Conservation (phyloP, 805 yeast species). For the Candida wancherniae region DNA sequence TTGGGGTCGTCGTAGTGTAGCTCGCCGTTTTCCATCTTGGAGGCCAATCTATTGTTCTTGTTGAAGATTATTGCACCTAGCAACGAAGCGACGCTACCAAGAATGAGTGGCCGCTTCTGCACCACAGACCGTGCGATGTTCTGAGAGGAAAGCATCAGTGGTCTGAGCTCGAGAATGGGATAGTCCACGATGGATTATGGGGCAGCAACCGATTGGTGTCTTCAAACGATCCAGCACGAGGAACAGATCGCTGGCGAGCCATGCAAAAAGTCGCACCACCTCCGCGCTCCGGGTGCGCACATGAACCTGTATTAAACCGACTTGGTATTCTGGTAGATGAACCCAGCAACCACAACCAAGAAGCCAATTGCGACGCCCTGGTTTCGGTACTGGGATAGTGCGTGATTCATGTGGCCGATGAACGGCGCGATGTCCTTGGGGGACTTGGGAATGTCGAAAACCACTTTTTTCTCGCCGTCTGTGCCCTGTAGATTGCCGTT, state of each 20-base stretch:
- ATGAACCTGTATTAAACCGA: conserved; percentile 4
- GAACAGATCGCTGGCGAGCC: too few relatives aligned
- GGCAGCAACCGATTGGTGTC: too few relatives aligned
- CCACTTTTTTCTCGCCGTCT: background rate
- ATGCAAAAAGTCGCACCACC: conserved; percentile 2
- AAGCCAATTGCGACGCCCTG: conserved; percentile 13
- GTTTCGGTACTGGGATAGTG: conserved; percentile 8
- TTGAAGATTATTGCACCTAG: conserved; percentile 31
- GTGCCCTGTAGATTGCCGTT: background rate
- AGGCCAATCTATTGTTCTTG: conserved; percentile 52
- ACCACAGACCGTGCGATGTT: conserved; percentile 2
- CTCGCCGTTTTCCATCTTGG: conserved; percentile 52
- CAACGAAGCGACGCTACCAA: conserved; percentile 13
- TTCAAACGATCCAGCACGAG: too few relatives aligned
- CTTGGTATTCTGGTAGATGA: conserved; percentile 10
- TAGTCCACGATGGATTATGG: too few relatives aligned
- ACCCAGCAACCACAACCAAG: conserved; percentile 14
- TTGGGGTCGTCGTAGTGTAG: conserved; percentile 36
- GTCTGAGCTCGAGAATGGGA: too few relatives aligned
- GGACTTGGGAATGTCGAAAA: too few relatives aligned
- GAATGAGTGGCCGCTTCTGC: conserved; percentile 12
- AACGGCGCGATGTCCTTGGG: conserved; percentile 6
- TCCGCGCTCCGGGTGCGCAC: conserved; percentile 1
- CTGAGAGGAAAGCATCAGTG: too few relatives aligned
- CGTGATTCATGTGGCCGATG: conserved; percentile 5